Evolutionary conservation across 371 early-diverging fungal genomes (phyloP).

Genomic region (Fennellomyces sp.): DNA sequence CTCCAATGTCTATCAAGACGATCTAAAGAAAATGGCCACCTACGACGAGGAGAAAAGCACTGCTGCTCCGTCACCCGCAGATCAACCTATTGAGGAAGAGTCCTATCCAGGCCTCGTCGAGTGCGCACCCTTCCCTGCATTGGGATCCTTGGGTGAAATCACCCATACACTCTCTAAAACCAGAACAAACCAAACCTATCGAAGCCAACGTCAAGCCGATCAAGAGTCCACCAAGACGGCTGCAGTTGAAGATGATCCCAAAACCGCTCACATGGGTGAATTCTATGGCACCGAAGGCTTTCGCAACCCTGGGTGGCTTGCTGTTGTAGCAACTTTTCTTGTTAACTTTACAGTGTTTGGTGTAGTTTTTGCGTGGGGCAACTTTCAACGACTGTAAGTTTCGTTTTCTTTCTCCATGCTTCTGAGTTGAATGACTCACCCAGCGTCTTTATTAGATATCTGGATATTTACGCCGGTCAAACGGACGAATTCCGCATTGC

Average conservation of each 20-base stretch:
- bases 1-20: conserved; percentile 2
- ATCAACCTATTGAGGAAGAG: conserved; percentile 2
- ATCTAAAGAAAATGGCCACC: background rate
- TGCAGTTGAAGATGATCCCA: background rate
- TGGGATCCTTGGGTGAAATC: conserved; percentile 38
- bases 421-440: background rate
- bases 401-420: background rate
- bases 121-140: conserved; percentile 38
- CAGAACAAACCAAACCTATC: conserved; percentile 8
- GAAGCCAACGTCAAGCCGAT: background rate
- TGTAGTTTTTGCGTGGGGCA: conserved; percentile 59
- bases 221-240: background rate
- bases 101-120: conserved; percentile 34
- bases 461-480: conserved; percentile 36
- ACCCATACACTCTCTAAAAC: conserved; percentile 33
- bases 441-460: conserved; percentile 16
- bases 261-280: conserved; percentile 12
- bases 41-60: conserved; percentile 5
- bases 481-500: conserved; percentile 43
- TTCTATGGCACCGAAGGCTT: conserved; percentile 35
- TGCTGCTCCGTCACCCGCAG: background rate
- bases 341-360: conserved; percentile 62
- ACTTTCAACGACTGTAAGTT: conserved; percentile 51
- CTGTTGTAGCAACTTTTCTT: conserved; percentile 56
- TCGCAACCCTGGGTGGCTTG: conserved; percentile 48